Evolutionary conservation across 345 rosid genomes (phyloP), one percentile per base, ranked within the genome.

Genomic region (Euphorbia pulcherrima): DNA sequence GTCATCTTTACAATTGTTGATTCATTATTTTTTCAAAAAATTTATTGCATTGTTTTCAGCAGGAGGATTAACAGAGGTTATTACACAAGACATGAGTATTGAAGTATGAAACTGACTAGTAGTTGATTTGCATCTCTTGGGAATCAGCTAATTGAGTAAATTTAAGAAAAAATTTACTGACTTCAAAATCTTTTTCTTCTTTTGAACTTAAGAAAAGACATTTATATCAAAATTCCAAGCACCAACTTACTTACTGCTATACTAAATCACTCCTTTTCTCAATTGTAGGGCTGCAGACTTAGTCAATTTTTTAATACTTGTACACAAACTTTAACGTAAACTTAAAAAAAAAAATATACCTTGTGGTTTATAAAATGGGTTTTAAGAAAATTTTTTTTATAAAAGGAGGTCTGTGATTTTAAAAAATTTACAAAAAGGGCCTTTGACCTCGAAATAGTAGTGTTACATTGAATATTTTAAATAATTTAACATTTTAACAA

Each of bases 41-140:
- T 70, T 58, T 71, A 39, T 39, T 68, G 72, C 81, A 67, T 79
- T 60, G 76, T 69, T 80, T 75, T 80, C 74, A 55, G 74, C 63
- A 73, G 44, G 51, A 46, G 75, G 7, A 33, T 33, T 33, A 33
- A 33, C 37, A 33, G 37, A 33, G 37, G 37, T 7, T 33, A 33
- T 33, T 33, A 33, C 37, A 33, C 7, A 3, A 2, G 37, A 33
- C 7, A 3, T 33, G 37, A 33, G 37, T 33, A 33, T 33, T 3
- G 16, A 47, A 59, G 70, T 65, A 64, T 47, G 51, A 67, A 52
- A 70, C 68, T 69, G 53, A 58, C 73, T 48, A 60, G 29, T 48
- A 60, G 29, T 68, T 64, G 68, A 28, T 60, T 61, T 67, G 61
- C 41, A 68, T 68, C 70, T 74, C 61, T 70, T 56, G 68, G 76